Evolutionary conservation across 2,329 filamentous ascomycete species (phyloP).

Genomic region (Fusarium sambucinum): DNA sequence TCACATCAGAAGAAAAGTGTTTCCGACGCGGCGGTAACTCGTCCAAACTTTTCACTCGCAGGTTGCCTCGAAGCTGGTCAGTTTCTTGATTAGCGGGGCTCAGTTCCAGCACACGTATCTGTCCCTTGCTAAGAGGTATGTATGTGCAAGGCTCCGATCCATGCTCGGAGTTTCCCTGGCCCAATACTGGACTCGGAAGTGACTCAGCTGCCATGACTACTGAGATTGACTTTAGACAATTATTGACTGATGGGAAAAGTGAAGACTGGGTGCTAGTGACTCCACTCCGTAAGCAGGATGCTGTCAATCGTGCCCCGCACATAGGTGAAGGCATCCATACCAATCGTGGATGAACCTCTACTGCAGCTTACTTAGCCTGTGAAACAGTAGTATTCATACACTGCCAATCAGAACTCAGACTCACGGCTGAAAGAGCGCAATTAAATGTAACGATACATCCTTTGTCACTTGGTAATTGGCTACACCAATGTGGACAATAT

Average conservation of each 20-base stretch:
- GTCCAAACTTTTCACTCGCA: not conserved
- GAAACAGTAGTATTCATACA: not conserved
- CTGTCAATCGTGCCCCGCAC: not conserved
- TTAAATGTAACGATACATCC: no score
- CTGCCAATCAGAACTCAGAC: no score
- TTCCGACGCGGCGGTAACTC: not conserved
- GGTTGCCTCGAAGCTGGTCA: not conserved
- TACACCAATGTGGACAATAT: no score
- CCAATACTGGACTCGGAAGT: accelerated
- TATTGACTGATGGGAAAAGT: accelerated
- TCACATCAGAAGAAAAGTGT: not conserved
- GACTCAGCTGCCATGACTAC: accelerated
- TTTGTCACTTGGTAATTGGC: accelerated
- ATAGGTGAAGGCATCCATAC: no score
- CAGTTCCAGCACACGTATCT: slow-evolving; percentile 3
- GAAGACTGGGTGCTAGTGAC: not conserved
- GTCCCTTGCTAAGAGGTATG: not conserved
- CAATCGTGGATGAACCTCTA: not conserved
- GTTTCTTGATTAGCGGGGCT: not conserved
- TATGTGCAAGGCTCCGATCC: not conserved
- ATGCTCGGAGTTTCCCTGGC: accelerated
- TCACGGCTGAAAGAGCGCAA: no score
- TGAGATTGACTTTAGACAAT: no score
- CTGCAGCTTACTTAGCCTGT: not conserved
- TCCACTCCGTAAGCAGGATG: not conserved